Base-by-base conservation (phyloP, 2,329 filamentous ascomycete species). In the Fonsecaea monophora region DNA sequence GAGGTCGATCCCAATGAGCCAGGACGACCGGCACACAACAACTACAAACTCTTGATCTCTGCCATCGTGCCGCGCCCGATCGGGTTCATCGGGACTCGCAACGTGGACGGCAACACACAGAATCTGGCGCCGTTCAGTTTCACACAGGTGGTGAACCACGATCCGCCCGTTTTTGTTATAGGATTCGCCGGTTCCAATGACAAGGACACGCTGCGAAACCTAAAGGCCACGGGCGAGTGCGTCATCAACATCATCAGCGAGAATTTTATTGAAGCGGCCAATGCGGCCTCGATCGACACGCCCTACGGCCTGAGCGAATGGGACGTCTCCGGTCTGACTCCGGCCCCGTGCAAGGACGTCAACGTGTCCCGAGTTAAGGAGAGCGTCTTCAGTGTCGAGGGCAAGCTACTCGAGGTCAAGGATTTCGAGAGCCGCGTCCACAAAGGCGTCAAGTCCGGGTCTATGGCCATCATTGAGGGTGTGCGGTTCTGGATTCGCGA, bases 1-100 rank as follows among this genome's bases (percentile, higher is more conserved):
- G 65, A 68, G 35, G 68, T 70, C 37, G 48, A 87, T 97, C 72
- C 85, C 92, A 12, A 93, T 94, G 89, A 84, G 64, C 81, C 87
- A 32, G 90, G 88, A 32, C 86, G 94, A 0, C 84, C 88, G 0
- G 79, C 86, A 0, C 79, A 82, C 0, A 87, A 86, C 80, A 97
- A 97, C 84, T 98, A 98, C 85, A 96, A 96, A 80, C 86, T 97
- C 10, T 83, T 97, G 67, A 96, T 97, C 78, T 91, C 88, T 13
- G 88, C 87, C 70, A 87, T 97, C 71, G 85, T 93, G 10, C 94
- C 94, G 0, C 87, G 94, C 12, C 94, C 94, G 13, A 90, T 97
- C 50, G 86, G 86, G 1, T 87, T 89, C 69, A 78, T 88, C 15
- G 85, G 82, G 60, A 89, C 87, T 1, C 76, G 82, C 38, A 83